Evolutionary conservation across 441 rosid species (phyloP), one percentile per base, ranked within the genome.

Genomic region (Adansonia grandidieri): DNA sequence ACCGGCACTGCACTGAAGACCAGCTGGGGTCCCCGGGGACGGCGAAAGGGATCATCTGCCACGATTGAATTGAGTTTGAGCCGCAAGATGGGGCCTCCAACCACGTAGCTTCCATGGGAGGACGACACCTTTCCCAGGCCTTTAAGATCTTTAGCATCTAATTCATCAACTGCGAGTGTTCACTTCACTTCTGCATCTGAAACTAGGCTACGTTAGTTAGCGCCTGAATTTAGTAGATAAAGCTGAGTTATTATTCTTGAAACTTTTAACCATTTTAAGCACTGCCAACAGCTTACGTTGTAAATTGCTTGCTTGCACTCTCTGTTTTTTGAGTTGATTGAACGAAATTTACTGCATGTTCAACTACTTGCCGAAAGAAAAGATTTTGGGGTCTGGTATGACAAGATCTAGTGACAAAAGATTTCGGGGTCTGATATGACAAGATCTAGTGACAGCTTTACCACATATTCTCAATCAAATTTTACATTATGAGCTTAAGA

Each of bases 161-260:
- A 76, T 54, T 86, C 97, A 0, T 91, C 97, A 0, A 96, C 97
- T 1, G 89, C 97, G 0, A 92, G 92, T 69, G 96, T 94, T 77
- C 87, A 10, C 92, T 89, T 81, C 95, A 89, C 78, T 69, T 80
- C 87, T 9, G 80, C 82, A 6, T 82, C 90, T 0, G 90, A 78
- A 70, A 81, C 86, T 70, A 86, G 37, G 84, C 80, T 79, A 70
- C 61, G 81, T 84, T 68, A 82, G 81, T 84, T 68, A 82, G 87
- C 80, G 79, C 89, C 69, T 87, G 62, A 77, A 32, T 61, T 76
- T 71, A n/a, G 13, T 58, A 20, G 66, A 6, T 9, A 9, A 22
- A 9, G 53, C 17, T 67, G 64, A 47, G 15, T 44, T 72, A 32
- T 11, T 11, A 8, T 57, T 56, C 64, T 57, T 56, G 5, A 47